A percentile compares a stretch with the other conserved stretches of the same genome.
These are phyloP conservation scores for Podaxis carcinomalis DNA, from an alignment of 768 basidiomycete species.

Conservation along the genomic window DNA sequence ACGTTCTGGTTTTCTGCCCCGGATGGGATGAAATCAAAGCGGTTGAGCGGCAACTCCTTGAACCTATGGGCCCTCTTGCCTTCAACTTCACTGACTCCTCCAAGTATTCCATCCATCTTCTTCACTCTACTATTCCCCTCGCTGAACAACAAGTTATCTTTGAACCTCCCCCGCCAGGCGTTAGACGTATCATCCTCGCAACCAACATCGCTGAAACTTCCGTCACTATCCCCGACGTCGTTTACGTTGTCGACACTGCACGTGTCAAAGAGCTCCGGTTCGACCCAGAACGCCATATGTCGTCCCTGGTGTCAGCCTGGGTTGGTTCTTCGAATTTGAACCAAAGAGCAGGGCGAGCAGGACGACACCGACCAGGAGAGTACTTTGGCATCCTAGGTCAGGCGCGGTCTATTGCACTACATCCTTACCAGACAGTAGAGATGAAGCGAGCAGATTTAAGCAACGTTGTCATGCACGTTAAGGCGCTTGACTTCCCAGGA, in stretches of 20 bases:
- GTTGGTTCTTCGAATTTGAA: constrained; percentile 87
- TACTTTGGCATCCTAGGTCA: constrained; percentile 83
- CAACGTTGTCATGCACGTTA: constrained; percentile 95
- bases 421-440: constrained; percentile 86
- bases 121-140: constrained; percentile 88
- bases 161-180: constrained; percentile 69
- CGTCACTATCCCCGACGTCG: constrained; percentile 91
- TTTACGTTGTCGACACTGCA: constrained; percentile 89
- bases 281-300: constrained; percentile 85
- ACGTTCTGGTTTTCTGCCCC: constrained; percentile 88
- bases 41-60: constrained; percentile 60
- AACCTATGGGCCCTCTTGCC: constrained; percentile 44
- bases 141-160: constrained; percentile 89
- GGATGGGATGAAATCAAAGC: constrained; percentile 88
- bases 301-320: constrained; percentile 87
- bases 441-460: constrained; percentile 90
- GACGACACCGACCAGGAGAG: constrained; percentile 85
- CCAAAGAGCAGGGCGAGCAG: constrained; percentile 89
- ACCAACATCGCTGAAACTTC: constrained; percentile 97
- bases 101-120: constrained; percentile 67
- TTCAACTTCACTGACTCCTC: constrained; percentile 56
- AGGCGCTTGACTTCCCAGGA: constrained; percentile 84
- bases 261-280: constrained; percentile 87
- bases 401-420: constrained; percentile 52
- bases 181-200: constrained; percentile 85